Conservation (phyloP, 441 rosid genomes). For the Gossypium lobatum region DNA sequence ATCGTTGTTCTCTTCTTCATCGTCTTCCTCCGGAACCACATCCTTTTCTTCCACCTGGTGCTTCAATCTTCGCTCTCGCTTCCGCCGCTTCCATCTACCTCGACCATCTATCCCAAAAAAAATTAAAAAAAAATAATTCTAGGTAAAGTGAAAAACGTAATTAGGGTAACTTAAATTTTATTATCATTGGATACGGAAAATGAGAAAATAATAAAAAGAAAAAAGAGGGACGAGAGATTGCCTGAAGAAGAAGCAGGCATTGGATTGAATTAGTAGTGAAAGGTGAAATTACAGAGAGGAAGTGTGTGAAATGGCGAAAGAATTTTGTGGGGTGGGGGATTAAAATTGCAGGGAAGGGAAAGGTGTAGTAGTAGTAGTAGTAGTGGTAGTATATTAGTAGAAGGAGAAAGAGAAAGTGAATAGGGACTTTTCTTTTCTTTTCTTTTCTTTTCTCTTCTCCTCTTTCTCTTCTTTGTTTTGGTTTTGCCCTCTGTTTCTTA, state of each 20-base stretch:
- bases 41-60: slow-evolving; percentile 43
- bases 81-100: slow-evolving; percentile 86
- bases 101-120: slow-evolving; percentile 44
- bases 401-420: not conserved
- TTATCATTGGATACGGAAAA: not conserved
- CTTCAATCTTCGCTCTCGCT: slow-evolving; percentile 54
- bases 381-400: not conserved
- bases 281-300: slow-evolving; percentile 16
- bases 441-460: not conserved
- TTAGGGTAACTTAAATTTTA: slow-evolving; percentile 2
- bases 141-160: not conserved
- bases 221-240: slow-evolving; percentile 11
- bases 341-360: not conserved
- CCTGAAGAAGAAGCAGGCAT: slow-evolving; percentile 86
- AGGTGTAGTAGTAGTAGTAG: not conserved
- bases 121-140: not conserved
- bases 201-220: not conserved
- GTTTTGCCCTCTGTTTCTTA: not conserved
- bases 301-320: slow-evolving; percentile 33
- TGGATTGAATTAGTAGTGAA: slow-evolving; percentile 20
- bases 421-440: not conserved
- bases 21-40: slow-evolving; percentile 51
- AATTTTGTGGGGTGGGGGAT: slow-evolving; percentile 18
- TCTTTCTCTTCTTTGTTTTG: not conserved
- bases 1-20: slow-evolving; percentile 35